A percentile compares a stretch with the other conserved stretches of the same genome.
These are phyloP conservation scores for Mycosphaerelloides madeirae DNA, from an alignment of 2,329 filamentous ascomycete species.

Conservation along the genomic window DNA sequence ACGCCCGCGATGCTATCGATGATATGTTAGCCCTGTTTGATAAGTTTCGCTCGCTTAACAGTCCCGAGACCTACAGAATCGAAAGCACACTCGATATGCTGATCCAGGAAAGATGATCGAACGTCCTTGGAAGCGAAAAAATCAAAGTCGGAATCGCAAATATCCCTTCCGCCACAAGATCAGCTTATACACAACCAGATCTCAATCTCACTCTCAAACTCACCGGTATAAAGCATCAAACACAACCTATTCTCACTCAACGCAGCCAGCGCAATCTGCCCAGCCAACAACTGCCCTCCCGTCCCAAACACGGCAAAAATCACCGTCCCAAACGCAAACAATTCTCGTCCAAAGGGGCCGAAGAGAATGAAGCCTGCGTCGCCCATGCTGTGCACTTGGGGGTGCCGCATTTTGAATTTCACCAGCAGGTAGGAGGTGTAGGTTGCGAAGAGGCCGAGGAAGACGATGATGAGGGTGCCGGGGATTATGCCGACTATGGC, in stretches of 20 bases:
- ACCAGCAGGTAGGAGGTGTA: constrained; percentile 50
- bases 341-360: constrained; percentile 25
- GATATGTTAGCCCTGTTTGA: constrained; percentile 9
- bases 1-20: constrained; percentile 50
- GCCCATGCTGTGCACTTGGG: constrained; percentile 36
- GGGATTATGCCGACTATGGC: constrained; percentile 51
- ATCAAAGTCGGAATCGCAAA: constrained; percentile 47
- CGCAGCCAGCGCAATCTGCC: constrained; percentile 46
- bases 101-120: constrained; percentile 48
- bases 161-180: constrained; percentile 27
- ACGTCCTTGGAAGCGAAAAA: constrained; percentile 46
- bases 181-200: too few relatives aligned
- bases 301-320: constrained; percentile 51
- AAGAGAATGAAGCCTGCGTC: constrained; percentile 34
- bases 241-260: constrained; percentile 48
- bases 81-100: constrained; percentile 39
- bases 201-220: too few relatives aligned
- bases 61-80: constrained; percentile 15
- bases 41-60: too few relatives aligned
- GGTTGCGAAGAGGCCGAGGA: constrained; percentile 49
- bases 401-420: constrained; percentile 36
- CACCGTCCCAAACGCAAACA: constrained; percentile 41
- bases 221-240: constrained; percentile 46
- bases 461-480: constrained; percentile 48
- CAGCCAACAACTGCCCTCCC: constrained; percentile 49